These are phyloP conservation scores for Botrytis paeoniae DNA, from an alignment of 2,329 filamentous ascomycete genomes.

Conservation along the genomic window DNA sequence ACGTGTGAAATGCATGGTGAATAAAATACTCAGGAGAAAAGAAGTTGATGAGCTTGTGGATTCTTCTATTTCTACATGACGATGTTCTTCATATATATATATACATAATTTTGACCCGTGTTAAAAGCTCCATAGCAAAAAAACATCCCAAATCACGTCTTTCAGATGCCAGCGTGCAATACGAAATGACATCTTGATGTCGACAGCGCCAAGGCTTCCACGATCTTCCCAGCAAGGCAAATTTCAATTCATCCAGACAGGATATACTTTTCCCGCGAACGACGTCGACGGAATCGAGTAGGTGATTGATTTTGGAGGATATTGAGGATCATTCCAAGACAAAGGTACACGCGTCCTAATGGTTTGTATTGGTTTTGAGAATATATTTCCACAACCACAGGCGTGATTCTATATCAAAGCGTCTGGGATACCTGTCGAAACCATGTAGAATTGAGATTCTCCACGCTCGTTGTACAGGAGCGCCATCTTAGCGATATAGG, in stretches of 20 bases:
- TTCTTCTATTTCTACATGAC: neutral
- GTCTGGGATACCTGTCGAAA: neutral
- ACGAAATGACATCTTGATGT: neutral
- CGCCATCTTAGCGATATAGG: neutral
- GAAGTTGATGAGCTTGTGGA: neutral
- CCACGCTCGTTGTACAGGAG: neutral
- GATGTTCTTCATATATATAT: neutral
- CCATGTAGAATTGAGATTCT: neutral
- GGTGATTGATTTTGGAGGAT: neutral
- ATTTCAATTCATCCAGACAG: neutral
- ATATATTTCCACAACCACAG: neutral
- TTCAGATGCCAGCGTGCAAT: neutral
- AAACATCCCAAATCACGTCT: neutral
- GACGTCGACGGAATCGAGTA: neutral
- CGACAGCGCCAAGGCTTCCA: neutral
- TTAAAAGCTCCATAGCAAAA: neutral
- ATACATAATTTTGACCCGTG: neutral
- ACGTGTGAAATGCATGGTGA: slow-evolving; percentile 17
- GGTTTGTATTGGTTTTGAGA: neutral
- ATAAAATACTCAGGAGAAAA: neutral
- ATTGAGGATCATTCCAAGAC: neutral
- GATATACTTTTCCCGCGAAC: neutral
- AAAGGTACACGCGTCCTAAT: slow-evolving; percentile 8
- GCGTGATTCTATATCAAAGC: neutral
- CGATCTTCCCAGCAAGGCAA: slow-evolving; percentile 2